Conservation (phyloP, 116 monocot species). For the Papilionanthe hybrid region DNA sequence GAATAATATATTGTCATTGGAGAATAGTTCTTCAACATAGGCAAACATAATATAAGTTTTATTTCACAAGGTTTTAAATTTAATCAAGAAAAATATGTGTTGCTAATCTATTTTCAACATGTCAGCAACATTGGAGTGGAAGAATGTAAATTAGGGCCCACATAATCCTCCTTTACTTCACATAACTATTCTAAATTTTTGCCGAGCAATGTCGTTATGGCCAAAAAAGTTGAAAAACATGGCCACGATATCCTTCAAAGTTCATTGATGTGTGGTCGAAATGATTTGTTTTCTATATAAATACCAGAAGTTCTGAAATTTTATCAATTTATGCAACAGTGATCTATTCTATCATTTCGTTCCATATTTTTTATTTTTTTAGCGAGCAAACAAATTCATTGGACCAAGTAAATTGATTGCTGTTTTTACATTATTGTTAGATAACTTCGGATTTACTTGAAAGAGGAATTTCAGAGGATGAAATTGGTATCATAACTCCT, state of each 20-base stretch:
- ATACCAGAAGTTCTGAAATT: neutral
- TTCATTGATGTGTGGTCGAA: neutral
- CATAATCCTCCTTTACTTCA: neutral
- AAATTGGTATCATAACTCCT: constrained; percentile 85
- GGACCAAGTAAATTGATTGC: neutral
- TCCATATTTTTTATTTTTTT: neutral
- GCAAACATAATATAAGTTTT: neutral
- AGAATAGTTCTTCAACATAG: neutral
- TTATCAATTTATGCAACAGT: neutral
- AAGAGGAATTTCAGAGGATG: constrained; percentile 48
- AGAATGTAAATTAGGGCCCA: neutral
- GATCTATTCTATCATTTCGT: neutral
- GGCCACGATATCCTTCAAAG: neutral
- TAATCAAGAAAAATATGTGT: neutral
- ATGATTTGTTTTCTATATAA: too few species aligned
- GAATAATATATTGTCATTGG: neutral
- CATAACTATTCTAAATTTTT: neutral
- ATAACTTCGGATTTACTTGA: constrained; percentile 48
- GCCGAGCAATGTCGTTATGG: neutral
- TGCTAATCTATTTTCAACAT: neutral
- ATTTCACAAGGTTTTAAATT: neutral
- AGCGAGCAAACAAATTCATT: neutral
- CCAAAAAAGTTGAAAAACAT: neutral
- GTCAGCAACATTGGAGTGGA: neutral
- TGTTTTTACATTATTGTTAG: constrained; percentile 27